Evolutionary conservation across 371 early-diverging fungal species (phyloP).

Genomic region (Rhizopus stolonifer): DNA sequence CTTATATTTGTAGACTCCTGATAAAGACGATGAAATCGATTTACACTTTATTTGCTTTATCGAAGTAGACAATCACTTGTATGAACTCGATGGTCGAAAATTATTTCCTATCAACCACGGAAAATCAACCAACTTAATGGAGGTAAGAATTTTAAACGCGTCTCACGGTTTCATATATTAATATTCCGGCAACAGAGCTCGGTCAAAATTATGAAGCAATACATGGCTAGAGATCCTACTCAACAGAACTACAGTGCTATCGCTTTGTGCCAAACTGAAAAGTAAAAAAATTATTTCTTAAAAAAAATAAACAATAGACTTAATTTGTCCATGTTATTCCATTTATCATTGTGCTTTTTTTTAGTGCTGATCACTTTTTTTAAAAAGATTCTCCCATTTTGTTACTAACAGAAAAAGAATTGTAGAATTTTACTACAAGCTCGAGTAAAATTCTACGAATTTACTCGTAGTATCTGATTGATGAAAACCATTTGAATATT

Average conservation of each 20-base stretch:
- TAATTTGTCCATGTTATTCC: no score
- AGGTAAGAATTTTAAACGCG: conserved; percentile 45
- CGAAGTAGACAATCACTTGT: conserved; percentile 68
- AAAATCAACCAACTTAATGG: conserved; percentile 55
- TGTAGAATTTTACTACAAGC: no score
- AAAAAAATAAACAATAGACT: no score
- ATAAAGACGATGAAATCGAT: conserved; percentile 67
- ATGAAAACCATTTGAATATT: no score
- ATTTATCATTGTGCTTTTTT: no score
- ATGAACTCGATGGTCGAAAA: conserved; percentile 88
- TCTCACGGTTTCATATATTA: no score
- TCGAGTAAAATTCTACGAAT: no score
- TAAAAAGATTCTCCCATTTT: no score
- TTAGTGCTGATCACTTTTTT: no score
- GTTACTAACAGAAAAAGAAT: no score
- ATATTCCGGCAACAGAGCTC: conserved; percentile 47
- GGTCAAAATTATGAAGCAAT: conserved; percentile 63
- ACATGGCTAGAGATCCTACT: conserved; percentile 73
- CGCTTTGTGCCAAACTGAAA: conserved; percentile 42
- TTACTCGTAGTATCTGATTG: no score
- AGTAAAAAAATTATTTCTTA: no score
- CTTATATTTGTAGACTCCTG: conserved; percentile 51
- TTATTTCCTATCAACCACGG: conserved; percentile 86
- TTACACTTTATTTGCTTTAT: conserved; percentile 88
- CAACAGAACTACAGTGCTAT: conserved; percentile 70